Conservation (phyloP, 176 grass and related monocot genomes). For the Elaeis guineensis region DNA sequence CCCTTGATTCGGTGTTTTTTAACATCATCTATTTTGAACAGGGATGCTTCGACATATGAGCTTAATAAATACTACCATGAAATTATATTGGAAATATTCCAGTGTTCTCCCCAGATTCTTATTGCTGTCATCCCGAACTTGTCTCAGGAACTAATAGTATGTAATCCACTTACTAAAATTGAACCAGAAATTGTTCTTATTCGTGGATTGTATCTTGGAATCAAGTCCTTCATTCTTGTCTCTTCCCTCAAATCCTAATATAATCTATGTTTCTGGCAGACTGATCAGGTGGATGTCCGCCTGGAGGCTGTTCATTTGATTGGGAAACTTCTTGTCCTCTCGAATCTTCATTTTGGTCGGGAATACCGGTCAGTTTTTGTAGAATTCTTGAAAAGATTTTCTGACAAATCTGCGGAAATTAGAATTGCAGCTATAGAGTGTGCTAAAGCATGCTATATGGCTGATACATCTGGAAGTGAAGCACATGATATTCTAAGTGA, state of each 20-base stretch:
- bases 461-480: conserved; percentile 50
- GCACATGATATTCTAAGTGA: conserved; percentile 55
- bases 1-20: conserved; percentile 45
- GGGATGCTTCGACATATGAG: conserved; percentile 37
- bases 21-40: conserved; percentile 55
- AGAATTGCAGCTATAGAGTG: conserved; percentile 83
- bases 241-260: not conserved
- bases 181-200: too few relatives aligned
- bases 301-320: conserved; percentile 68
- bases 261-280: conserved; percentile 28
- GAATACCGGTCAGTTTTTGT: conserved; percentile 59
- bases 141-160: conserved; percentile 75
- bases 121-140: conserved; percentile 75
- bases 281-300: conserved; percentile 59
- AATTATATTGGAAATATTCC: conserved; percentile 86
- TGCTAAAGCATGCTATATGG: conserved; percentile 53
- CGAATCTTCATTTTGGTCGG: conserved; percentile 70
- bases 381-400: conserved; percentile 82
- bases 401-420: conserved; percentile 74
- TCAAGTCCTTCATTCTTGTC: too few relatives aligned
- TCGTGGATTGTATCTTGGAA: too few relatives aligned
- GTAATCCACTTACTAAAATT: conserved; percentile 8
- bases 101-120: conserved; percentile 66
- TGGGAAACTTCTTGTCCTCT: conserved; percentile 70
- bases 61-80: conserved; percentile 48